A percentile compares a stretch with the other conserved stretches of the same genome.
Conservation (phyloP, 805 yeast genomes). For the Metschnikowia rubicola region DNA sequence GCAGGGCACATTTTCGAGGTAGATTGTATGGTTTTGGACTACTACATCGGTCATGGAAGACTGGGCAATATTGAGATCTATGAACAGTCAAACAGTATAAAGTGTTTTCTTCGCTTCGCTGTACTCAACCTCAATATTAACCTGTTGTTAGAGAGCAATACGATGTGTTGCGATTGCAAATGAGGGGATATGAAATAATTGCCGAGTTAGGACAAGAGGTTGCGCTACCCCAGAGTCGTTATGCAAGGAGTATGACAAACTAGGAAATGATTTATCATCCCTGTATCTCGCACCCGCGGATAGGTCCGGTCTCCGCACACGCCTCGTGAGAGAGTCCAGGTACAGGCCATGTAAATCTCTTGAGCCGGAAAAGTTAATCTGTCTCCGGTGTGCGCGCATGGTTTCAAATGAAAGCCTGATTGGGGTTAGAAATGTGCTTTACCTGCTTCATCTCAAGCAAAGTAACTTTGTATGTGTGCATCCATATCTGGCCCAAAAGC, state of each 20-base stretch:
- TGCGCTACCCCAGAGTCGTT: background rate
- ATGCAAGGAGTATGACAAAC: slow-evolving; percentile 2
- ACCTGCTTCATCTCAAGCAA: no score
- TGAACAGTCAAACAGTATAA: no score
- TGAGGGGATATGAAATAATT: slow-evolving; percentile 1
- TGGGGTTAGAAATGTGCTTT: no score
- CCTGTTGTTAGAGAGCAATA: background rate
- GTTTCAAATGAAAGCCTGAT: background rate
- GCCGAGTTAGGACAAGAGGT: slow-evolving; percentile 3
- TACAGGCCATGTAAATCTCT: no score
- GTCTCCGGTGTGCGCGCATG: no score
- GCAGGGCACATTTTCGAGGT: no score
- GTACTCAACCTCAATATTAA: no score
- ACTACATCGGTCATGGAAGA: no score
- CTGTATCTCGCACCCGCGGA: background rate
- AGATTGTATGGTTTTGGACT: no score
- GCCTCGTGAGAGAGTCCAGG: background rate
- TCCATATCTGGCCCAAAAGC: background rate
- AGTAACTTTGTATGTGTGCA: background rate
- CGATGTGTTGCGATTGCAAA: slow-evolving; percentile 13
- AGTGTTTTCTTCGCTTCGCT: no score
- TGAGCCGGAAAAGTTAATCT: no score
- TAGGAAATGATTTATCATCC: background rate
- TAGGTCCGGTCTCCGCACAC: slow-evolving; percentile 4
- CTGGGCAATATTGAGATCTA: no score